These are phyloP conservation scores for Blastocystis sp. DNA, from an alignment of 352 stramenopile species.

Conservation along the genomic window DNA sequence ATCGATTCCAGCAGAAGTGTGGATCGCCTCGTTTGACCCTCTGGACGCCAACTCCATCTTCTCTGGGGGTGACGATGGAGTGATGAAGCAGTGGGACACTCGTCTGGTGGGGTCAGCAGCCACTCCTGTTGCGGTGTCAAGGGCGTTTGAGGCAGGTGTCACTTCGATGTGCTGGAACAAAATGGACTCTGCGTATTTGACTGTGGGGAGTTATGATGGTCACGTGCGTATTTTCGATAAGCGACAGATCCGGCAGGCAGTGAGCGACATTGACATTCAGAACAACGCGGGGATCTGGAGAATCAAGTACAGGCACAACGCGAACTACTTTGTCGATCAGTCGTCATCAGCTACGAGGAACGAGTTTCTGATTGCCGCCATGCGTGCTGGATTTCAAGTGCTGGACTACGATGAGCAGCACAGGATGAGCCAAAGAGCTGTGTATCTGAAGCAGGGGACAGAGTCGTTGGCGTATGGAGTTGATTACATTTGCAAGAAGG, in stretches of 20 bases:
- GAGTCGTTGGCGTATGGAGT: conserved; percentile 53
- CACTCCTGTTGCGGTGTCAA: background rate
- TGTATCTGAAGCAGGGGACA: conserved; percentile 48
- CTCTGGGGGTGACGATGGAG: conserved; percentile 29
- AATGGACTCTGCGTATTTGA: background rate
- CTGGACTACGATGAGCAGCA: conserved; percentile 5
- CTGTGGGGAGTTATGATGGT: conserved; percentile 50
- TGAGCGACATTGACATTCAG: conserved; percentile 21
- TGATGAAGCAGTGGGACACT: conserved; percentile 49
- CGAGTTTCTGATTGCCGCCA: conserved; percentile 27
- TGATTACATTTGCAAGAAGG: conserved; percentile 50
- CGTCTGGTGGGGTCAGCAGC: background rate
- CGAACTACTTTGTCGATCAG: conserved; percentile 44
- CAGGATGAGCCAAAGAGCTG: background rate
- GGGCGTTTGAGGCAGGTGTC: conserved; percentile 1
- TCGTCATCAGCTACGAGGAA: background rate
- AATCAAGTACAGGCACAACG: conserved; percentile 59
- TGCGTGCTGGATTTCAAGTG: conserved; percentile 22
- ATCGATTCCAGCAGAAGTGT: conserved; percentile 36
- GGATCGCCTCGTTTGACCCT: conserved; percentile 48
- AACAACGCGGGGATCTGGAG: conserved; percentile 57
- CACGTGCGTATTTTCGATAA: conserved; percentile 46
- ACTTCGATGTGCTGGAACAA: conserved; percentile 56
- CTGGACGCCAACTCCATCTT: background rate
- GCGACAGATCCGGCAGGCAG: background rate